Evolutionary conservation across 257 asterid species (phyloP).

Genomic region (Solanum pimpinellifolium): DNA sequence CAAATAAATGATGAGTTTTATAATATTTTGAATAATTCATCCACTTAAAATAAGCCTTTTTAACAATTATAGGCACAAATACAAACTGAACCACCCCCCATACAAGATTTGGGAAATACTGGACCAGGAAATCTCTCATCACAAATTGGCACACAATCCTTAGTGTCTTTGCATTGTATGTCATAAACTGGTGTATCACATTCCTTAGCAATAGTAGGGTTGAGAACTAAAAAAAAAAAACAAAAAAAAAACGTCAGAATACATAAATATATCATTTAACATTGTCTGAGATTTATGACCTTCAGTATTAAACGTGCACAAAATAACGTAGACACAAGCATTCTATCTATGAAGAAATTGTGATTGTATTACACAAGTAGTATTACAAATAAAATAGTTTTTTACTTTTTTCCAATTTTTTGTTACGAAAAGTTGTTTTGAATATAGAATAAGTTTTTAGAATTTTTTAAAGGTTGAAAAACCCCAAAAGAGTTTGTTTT

Average conservation of each 20-base stretch:
- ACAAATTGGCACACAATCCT: neutral
- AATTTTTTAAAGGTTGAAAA: neutral
- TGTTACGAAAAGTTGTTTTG: too few species aligned
- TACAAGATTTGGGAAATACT: neutral
- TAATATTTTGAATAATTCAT: neutral
- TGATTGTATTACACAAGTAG: neutral
- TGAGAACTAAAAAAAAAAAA: neutral
- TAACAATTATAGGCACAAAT: neutral
- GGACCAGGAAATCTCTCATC: neutral
- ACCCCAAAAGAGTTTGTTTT: neutral
- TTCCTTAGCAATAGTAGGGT: neutral
- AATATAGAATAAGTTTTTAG: too few species aligned
- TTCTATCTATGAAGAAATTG: neutral
- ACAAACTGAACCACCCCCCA: neutral
- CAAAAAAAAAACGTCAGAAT: neutral
- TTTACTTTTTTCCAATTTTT: neutral
- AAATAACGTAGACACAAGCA: neutral
- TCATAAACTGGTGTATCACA: neutral
- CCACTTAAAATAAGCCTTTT: neutral
- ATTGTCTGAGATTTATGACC: too few species aligned
- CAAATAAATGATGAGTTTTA: neutral
- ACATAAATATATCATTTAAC: neutral
- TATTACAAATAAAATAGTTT: too few species aligned
- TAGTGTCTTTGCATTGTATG: neutral
- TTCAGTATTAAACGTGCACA: too few species aligned